Percentiles rank a stretch among this genome's conserved stretches.
phyloP scores from a whole-genome alignment of 495 filamentous ascomycete genomes.

The Tuber borchii region DNA sequence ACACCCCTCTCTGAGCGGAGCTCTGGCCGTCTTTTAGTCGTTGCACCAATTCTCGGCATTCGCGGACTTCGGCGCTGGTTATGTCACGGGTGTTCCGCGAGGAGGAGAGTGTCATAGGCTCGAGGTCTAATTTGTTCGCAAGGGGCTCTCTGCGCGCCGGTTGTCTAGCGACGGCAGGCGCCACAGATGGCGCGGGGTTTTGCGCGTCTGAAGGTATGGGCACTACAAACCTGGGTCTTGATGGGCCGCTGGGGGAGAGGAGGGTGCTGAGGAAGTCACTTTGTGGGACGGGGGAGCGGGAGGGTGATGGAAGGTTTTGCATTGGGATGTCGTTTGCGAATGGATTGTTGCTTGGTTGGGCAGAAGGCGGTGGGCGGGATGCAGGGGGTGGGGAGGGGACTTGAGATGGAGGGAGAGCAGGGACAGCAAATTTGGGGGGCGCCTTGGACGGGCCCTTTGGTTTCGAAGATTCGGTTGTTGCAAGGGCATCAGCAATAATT shows the following conservation, averaged over 20 bases:
- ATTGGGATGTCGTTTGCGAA: neutral
- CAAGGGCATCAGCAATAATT: neutral
- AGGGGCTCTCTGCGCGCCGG: neutral
- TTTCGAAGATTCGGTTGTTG: neutral
- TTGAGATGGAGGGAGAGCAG: neutral
- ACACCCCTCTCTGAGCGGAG: neutral
- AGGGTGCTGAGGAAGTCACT: constrained; percentile 1
- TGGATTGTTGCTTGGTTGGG: neutral
- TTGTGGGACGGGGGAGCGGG: neutral
- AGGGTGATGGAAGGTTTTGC: neutral
- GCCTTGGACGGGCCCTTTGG: neutral
- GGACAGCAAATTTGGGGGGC: neutral
- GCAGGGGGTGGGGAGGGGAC: neutral
- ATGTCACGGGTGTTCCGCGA: neutral
- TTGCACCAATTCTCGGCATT: neutral
- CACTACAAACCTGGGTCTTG: neutral
- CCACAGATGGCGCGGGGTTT: neutral
- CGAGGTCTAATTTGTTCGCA: neutral
- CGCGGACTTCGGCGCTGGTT: neutral
- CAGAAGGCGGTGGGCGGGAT: neutral
- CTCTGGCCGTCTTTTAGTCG: neutral
- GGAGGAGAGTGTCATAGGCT: neutral
- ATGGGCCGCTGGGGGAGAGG: neutral
- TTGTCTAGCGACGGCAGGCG: neutral
- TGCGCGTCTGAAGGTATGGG: neutral